Percentiles rank a stretch among this genome's conserved stretches.
Evolutionary conservation across 352 stramenopile genomes (phyloP).

Genomic region (Thalassiosira mediterranea): DNA sequence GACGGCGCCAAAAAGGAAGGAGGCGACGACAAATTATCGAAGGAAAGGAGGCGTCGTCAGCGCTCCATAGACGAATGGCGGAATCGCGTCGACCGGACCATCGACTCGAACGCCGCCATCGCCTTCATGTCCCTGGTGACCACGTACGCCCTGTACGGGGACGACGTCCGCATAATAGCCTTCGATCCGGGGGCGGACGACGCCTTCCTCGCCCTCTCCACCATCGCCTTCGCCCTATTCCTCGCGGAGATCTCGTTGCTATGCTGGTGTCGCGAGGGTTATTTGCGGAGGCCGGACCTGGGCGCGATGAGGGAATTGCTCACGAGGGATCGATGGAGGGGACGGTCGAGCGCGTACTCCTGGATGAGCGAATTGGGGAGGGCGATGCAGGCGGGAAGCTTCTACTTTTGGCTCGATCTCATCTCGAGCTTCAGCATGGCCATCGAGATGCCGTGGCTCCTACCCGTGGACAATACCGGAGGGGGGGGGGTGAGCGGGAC

Average conservation of each 20-base stretch:
- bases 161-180: conserved; percentile 88
- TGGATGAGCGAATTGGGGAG: conserved; percentile 60
- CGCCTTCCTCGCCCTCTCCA: conserved; percentile 87
- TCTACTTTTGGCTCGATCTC: conserved; percentile 96
- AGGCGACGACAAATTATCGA: not conserved
- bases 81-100: conserved; percentile 45
- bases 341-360: conserved; percentile 41
- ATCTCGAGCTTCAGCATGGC: conserved; percentile 92
- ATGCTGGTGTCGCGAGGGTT: conserved; percentile 62
- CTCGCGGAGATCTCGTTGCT: conserved; percentile 87
- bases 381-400: conserved; percentile 84
- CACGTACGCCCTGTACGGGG: conserved; percentile 91
- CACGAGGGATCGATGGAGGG: conserved; percentile 15
- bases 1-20: not conserved
- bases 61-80: not conserved
- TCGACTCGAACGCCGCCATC: conserved; percentile 86
- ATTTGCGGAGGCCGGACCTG: conserved; percentile 49
- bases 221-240: conserved; percentile 89
- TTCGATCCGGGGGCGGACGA: conserved; percentile 86
- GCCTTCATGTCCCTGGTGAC: conserved; percentile 90
- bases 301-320: conserved; percentile 19
- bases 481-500: conserved; percentile 82
- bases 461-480: not conserved
- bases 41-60: not conserved
- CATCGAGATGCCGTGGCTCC: conserved; percentile 79